A percentile compares a stretch with the other conserved stretches of the same genome.
phyloP scores from a whole-genome alignment of 352 stramenopile species.

The Phytopythium cucurbitacearum region DNA sequence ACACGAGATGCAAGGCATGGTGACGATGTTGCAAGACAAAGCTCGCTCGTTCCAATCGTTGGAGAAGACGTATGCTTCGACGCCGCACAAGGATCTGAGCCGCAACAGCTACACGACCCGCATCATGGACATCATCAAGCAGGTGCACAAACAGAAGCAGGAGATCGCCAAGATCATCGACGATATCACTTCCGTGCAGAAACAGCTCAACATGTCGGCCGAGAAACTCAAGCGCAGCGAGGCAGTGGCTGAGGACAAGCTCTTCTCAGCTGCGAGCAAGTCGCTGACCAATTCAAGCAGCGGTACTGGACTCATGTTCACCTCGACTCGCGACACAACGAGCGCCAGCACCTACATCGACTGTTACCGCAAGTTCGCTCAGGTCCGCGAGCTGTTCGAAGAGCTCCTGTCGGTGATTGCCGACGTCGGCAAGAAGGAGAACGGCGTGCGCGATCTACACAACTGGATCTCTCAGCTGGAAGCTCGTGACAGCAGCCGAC shows the following conservation, averaged over 20 bases:
- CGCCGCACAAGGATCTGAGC: slow-evolving; percentile 29
- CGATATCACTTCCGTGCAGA: slow-evolving; percentile 74
- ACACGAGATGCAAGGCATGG: slow-evolving; percentile 63
- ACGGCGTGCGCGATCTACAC: slow-evolving; percentile 63
- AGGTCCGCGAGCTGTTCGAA: slow-evolving; percentile 82
- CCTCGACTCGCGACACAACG: neutral
- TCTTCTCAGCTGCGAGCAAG: slow-evolving; percentile 63
- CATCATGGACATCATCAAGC: slow-evolving; percentile 91
- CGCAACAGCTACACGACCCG: slow-evolving; percentile 83
- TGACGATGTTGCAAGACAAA: slow-evolving; percentile 60
- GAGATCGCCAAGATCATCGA: slow-evolving; percentile 81
- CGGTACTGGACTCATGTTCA: slow-evolving; percentile 4
- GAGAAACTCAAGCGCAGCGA: slow-evolving; percentile 84
- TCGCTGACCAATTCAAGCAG: slow-evolving; percentile 19
- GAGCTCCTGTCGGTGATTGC: slow-evolving; percentile 61
- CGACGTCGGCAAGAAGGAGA: slow-evolving; percentile 77
- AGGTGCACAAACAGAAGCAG: slow-evolving; percentile 86
- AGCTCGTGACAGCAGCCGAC: slow-evolving; percentile 57
- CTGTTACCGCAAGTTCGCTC: slow-evolving; percentile 81
- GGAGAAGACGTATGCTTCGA: slow-evolving; percentile 52
- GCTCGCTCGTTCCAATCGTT: slow-evolving; percentile 49
- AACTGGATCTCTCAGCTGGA: slow-evolving; percentile 84
- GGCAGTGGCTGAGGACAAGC: slow-evolving; percentile 75
- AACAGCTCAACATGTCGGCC: slow-evolving; percentile 67
- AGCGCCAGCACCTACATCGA: slow-evolving; percentile 47